Evolutionary conservation across 2,329 filamentous ascomycete species (phyloP), one percentile per base, ranked within the genome.

Genomic region (Aspergillus vadensis): DNA sequence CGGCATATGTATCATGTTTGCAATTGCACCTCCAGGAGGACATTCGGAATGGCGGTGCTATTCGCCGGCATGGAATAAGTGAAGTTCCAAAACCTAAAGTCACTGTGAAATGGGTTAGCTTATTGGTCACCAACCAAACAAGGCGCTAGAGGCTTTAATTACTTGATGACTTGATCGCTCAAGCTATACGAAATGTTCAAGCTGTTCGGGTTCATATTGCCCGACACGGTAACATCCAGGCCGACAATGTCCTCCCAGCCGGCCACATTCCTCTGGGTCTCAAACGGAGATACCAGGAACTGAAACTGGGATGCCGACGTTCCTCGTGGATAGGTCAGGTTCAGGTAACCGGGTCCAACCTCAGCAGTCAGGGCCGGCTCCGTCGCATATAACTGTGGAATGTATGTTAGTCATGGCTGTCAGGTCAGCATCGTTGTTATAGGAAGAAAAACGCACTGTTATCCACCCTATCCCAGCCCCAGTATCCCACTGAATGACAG

Each of bases 401-500:
- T 36, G 17, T 15, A 4, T 19, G 0, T 43, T 19, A 43, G 39
- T 10, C 0, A 17, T 43, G 17, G n/a, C n/a, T n/a, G n/a, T n/a
- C n/a, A n/a, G n/a, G n/a, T 43, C 39, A 2, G 17, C 9, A 9
- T 19, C 1, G 39, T 7, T 43, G n/a, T n/a, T 19, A 7, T 12
- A 43, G 39, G 17, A 19, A 43, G 39, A 10, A 19, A 4, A 17
- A 10, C 39, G 1, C 39, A 19, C 39, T 19, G 39, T 19, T 43
- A 43, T 43, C 39, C 39, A 17, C 5, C 12, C 8, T 19, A 19
- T 19, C 10, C 39, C 39, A 10, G 9, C 39, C 6, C 21, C 17
- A 15, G 32, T 36, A 36, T 36, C 32, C 86, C 86, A 88, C 66
- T 88, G 86, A 0, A 85, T 79, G 5, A 88, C 82, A 0, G 83